Conservation (phyloP, 1,284 basidiomycete species). For the Ganoderma resinaceum region DNA sequence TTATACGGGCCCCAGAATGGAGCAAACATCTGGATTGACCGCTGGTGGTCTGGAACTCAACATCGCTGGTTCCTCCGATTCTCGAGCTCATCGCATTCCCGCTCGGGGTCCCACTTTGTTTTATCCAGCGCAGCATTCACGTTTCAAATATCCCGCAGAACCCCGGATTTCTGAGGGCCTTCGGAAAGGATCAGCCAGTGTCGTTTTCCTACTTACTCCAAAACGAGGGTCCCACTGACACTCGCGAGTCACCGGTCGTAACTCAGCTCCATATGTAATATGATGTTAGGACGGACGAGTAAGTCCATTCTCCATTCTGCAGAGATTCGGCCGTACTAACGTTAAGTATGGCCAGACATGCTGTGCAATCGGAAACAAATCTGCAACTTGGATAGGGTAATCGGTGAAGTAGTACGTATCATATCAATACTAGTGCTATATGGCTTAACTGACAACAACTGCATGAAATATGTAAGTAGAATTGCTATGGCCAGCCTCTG, state of each 20-base stretch:
- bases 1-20: conserved; percentile 15
- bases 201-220: no score
- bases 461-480: no score
- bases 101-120: not conserved
- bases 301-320: not conserved
- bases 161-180: not conserved
- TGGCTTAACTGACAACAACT: not conserved
- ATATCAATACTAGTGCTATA: not conserved
- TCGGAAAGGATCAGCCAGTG: not conserved
- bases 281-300: not conserved
- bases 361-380: not conserved
- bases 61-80: not conserved
- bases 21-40: conserved; percentile 4
- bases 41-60: not conserved
- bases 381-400: not conserved
- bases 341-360: not conserved
- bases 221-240: not conserved
- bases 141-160: not conserved
- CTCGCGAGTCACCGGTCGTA: no score
- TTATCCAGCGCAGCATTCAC: not conserved
- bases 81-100: not conserved
- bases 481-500: not conserved
- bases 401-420: not conserved
- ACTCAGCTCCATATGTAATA: no score
- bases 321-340: not conserved